Percentiles rank a stretch among this genome's conserved stretches.
These are phyloP conservation scores for Xenoacremonium recifei DNA, from an alignment of 2,329 filamentous ascomycete species.

Conservation along the genomic window DNA sequence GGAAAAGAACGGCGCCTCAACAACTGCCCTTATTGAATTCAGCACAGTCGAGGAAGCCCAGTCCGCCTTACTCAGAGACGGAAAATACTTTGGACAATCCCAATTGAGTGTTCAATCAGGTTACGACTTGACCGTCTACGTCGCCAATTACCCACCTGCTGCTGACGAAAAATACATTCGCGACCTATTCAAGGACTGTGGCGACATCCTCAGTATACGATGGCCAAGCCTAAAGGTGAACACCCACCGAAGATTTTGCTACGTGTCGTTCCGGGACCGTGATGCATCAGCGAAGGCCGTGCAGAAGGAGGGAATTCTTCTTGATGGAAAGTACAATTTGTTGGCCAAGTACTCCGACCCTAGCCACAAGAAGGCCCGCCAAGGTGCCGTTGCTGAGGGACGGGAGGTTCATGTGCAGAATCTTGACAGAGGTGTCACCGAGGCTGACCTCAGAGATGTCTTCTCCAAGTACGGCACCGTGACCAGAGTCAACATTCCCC, in stretches of 20 bases:
- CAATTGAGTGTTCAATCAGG: slow-evolving; percentile 74
- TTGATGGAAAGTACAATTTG: slow-evolving; percentile 69
- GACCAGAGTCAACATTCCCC: slow-evolving; percentile 68
- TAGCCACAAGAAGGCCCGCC: slow-evolving; percentile 70
- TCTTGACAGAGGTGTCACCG: slow-evolving; percentile 59
- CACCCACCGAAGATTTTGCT: slow-evolving; percentile 88
- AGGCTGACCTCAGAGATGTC: slow-evolving; percentile 66
- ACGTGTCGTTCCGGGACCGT: slow-evolving; percentile 78
- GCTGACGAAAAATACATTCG: slow-evolving; percentile 71
- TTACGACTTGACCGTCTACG: slow-evolving; percentile 77
- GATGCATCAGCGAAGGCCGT: slow-evolving; percentile 70
- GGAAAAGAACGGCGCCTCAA: slow-evolving; percentile 58
- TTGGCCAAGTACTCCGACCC: slow-evolving; percentile 85
- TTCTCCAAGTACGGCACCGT: slow-evolving; percentile 78
- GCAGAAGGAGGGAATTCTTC: slow-evolving; percentile 65
- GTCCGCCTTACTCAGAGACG: slow-evolving; percentile 77
- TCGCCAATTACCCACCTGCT: slow-evolving; percentile 83
- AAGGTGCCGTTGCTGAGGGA: slow-evolving; percentile 80
- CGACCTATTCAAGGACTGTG: slow-evolving; percentile 69
- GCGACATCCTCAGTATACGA: slow-evolving; percentile 79
- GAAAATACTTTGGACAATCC: slow-evolving; percentile 72
- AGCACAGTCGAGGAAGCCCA: slow-evolving; percentile 75
- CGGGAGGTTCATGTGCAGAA: slow-evolving; percentile 80
- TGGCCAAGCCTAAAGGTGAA: slow-evolving; percentile 92
- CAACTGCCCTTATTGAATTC: slow-evolving; percentile 83